phyloP scores from a whole-genome alignment of 345 rosid genomes.

The Eucalyptus regnans region DNA sequence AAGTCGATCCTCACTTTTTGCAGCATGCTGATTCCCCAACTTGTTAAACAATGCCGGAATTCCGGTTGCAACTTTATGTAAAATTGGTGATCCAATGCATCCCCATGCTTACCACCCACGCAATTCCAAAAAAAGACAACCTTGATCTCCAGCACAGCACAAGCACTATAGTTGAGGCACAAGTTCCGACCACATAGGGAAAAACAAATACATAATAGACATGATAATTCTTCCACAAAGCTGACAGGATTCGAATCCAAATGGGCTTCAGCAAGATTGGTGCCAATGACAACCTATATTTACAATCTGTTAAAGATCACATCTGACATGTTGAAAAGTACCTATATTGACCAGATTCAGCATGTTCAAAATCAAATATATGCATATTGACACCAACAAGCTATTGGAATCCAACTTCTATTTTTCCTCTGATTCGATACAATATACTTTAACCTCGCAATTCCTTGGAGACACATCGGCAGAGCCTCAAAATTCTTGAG shows the following conservation, averaged over 20 bases:
- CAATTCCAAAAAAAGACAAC: neutral
- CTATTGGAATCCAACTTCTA: neutral
- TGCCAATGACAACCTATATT: neutral
- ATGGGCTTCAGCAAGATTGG: neutral
- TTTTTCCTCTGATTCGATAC: neutral
- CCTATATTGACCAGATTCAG: neutral
- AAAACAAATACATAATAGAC: neutral
- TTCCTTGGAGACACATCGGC: slow-evolving; percentile 32
- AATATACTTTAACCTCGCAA: slow-evolving; percentile 5
- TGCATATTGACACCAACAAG: neutral
- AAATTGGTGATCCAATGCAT: neutral
- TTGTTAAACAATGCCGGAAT: neutral
- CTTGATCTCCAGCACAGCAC: neutral
- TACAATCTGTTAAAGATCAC: neutral
- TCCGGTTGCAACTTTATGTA: neutral
- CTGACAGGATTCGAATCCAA: neutral
- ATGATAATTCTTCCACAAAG: neutral
- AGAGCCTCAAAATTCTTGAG: slow-evolving; percentile 38
- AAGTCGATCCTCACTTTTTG: neutral
- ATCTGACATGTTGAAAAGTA: neutral
- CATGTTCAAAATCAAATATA: neutral
- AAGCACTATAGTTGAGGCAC: neutral
- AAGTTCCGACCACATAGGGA: neutral
- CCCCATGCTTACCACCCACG: neutral
- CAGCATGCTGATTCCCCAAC: neutral